phyloP scores from a whole-genome alignment of 768 basidiomycete genomes.

The Pholiota conissans region DNA sequence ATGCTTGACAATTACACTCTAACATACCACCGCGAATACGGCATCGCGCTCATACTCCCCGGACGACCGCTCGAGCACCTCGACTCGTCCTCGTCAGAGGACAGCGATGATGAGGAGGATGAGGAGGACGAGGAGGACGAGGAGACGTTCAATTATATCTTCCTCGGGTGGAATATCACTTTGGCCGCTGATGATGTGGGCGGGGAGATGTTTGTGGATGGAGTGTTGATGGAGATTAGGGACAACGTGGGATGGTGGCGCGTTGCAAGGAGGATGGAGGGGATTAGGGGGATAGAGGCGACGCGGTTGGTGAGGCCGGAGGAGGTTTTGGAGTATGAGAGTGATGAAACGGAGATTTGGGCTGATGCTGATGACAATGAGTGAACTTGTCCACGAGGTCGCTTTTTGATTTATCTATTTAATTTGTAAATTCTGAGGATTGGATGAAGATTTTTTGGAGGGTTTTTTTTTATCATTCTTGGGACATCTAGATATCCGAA shows the following conservation, averaged over 20 bases:
- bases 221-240: conserved; percentile 36
- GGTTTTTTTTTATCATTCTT: no score
- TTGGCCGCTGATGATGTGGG: conserved; percentile 46
- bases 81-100: no score
- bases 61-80: not conserved
- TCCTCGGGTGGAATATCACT: conserved; percentile 69
- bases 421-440: no score
- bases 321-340: conserved; percentile 17
- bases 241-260: conserved; percentile 33
- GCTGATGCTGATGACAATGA: not conserved
- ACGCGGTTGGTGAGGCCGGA: conserved; percentile 28
- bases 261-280: conserved; percentile 21
- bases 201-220: conserved; percentile 43
- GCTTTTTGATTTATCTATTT: no score
- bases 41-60: not conserved
- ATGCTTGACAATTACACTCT: not conserved
- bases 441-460: no score
- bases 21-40: not conserved
- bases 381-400: no score
- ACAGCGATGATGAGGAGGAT: conserved; percentile 15
- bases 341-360: not conserved
- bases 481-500: no score
- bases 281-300: conserved; percentile 31
- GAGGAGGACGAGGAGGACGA: conserved; percentile 25
- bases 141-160: conserved; percentile 43